Evolutionary conservation across 106 monocot genomes (phyloP), one percentile per base, ranked within the genome.

Genomic region (Dioscorea alata): DNA sequence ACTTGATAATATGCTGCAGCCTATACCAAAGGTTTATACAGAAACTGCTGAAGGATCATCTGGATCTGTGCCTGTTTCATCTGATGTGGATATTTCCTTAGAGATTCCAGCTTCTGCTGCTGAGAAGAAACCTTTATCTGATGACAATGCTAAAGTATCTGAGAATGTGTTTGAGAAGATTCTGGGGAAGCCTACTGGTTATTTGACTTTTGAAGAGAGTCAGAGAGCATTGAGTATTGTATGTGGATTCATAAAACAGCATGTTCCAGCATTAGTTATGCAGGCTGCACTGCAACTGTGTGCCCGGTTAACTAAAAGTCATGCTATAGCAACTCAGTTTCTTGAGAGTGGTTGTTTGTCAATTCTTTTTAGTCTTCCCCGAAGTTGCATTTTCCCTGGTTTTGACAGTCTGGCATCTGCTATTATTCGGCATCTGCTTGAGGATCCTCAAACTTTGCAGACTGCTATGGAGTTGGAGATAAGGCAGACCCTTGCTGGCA

Each of bases 401-500:
- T 91, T 84, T 84, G 90, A 91, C 50, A 86, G 76, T 70, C 69
- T 91, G 61, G 76, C 86, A 54, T 86, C 90, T 76, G 75, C 71
- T 66, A 82, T 87, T 49, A 71, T 91, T 18, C 81, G 90, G 5
- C 90, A 91, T 60, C 78, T 91, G 12, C 81, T 91, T 49, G 90
- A 91, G 79, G 90, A 91, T 69, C 81, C 90, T 24, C 90, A 91
- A 57, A 91, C 90, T 53, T 74, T 91, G 10, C 90, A 91, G 74
- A 79, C 81, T 65, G 90, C 90, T 19, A 86, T 91, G 86, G 90
- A 91, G 66, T 68, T 79, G 64, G 90, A 91, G 84, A 91, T 91
- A 67, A 73, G 74, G 50, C 90, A 91, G 52, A 69, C 76, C 28
- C 74, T 91, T 49, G 61, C 53, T 60, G 82, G 85, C 12, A 58